Evolutionary conservation across 78 protist species (phyloP), one percentile per base, ranked within the genome.

Genomic region (Creolimax fragrantissima): DNA sequence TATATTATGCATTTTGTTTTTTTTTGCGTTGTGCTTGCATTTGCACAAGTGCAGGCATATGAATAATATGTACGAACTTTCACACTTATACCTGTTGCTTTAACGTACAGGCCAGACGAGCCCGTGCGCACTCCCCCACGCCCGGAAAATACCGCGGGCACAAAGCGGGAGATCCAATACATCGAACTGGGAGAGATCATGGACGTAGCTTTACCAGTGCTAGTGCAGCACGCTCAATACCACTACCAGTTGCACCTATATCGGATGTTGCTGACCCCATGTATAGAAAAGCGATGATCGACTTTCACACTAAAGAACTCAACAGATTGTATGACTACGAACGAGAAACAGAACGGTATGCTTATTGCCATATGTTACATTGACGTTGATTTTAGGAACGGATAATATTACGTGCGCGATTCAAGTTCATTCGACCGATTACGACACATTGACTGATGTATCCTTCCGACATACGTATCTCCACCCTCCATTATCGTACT

Each of bases 51-150:
- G n/a, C n/a, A n/a, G n/a, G n/a, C n/a, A n/a, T n/a, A n/a, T n/a
- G n/a, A n/a, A n/a, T n/a, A n/a, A n/a, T n/a, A n/a, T n/a, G n/a
- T n/a, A n/a, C n/a, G n/a, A n/a, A n/a, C n/a, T n/a, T n/a, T n/a
- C n/a, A 58, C 74, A 58, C 74, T 32, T 58, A 1, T 0, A 58
- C 11, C 24, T 24, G 24, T 58, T 58, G 11, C 24, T 24, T 1
- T 24, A 32, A 58, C 1, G 24, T 24, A 58, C 86, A 83, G 86
- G 86, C 86, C 17, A 6, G 86, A 41, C 86, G 86, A 39, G 5
- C 5, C 7, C 5, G 86, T 36, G 42, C 86, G 41, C 86, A 83
- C 86, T 83, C 86, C 44, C 86, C 86, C 86, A 83, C 86, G 86
- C 86, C 86, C 86, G 86, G 86, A 5, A 36, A 41, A 36, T 83